Percentiles rank a stretch among this genome's conserved stretches.
These are phyloP conservation scores for Physcomitrium patens DNA, from an alignment of 225 moss, liverwort and hornwort species.

Conservation along the genomic window DNA sequence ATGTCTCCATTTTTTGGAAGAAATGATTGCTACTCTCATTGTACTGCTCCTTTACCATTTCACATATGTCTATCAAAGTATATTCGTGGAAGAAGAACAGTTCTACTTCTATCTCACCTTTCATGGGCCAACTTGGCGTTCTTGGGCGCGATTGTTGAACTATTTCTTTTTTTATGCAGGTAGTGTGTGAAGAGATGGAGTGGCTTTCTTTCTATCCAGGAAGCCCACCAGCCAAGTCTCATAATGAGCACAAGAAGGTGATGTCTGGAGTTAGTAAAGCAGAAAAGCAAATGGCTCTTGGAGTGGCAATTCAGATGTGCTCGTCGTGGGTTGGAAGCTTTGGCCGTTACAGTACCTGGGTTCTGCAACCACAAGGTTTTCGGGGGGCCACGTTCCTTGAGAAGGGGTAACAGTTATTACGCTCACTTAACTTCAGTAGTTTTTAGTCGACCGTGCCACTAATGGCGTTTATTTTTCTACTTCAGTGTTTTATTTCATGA, in stretches of 20 bases:
- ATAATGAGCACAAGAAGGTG: conserved; percentile 55
- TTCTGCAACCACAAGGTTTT: conserved; percentile 53
- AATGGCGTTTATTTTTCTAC: conserved; percentile 8
- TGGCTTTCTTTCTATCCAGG: conserved; percentile 70
- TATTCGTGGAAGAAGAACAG: neutral
- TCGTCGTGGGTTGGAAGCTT: conserved; percentile 63
- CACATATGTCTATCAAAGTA: neutral
- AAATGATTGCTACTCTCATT: neutral
- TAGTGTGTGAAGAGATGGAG: conserved; percentile 70
- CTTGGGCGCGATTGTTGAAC: conserved; percentile 15
- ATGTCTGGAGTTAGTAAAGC: conserved; percentile 54
- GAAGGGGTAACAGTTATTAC: conserved; percentile 44
- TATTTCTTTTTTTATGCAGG: conserved; percentile 37
- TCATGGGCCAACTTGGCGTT: conserved; percentile 9
- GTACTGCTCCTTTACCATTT: conserved; percentile 4
- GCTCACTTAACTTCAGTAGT: conserved; percentile 11
- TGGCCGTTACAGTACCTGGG: conserved; percentile 52
- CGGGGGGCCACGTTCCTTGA: conserved; percentile 50
- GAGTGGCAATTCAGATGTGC: conserved; percentile 50
- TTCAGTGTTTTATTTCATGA: conserved; percentile 3
- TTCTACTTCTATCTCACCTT: neutral
- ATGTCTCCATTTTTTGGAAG: conserved; percentile 15
- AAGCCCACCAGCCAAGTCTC: conserved; percentile 46
- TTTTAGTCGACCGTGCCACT: conserved; percentile 7
- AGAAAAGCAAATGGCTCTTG: conserved; percentile 54